Percentiles rank a stretch among this genome's conserved stretches.
Evolutionary conservation across 306 rosid species (phyloP).

Genomic region (Cucurbita moschata): DNA sequence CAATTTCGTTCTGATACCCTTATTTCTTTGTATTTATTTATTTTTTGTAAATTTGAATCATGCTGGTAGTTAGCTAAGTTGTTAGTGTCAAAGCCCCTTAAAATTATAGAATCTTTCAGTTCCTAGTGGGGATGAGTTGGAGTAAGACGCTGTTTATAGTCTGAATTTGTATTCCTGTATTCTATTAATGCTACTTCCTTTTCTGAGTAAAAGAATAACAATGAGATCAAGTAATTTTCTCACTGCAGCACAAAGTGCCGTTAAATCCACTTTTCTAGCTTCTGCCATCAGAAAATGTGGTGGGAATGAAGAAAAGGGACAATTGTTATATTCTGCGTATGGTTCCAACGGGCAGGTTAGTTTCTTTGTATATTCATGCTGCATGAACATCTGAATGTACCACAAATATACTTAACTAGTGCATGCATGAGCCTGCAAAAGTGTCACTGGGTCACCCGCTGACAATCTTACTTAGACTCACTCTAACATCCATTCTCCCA

Average conservation of each 20-base stretch:
- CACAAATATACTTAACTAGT: not conserved
- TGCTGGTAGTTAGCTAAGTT: not conserved
- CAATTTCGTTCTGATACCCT: not conserved
- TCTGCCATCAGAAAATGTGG: constrained; percentile 86
- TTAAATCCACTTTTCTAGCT: constrained; percentile 67
- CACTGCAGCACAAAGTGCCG: constrained; percentile 68
- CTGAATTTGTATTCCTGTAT: not conserved
- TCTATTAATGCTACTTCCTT: not conserved
- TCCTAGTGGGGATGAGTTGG: not conserved
- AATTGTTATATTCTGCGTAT: constrained; percentile 53
- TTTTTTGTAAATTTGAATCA: not conserved
- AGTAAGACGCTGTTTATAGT: not conserved
- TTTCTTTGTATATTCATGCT: not conserved
- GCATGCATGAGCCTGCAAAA: not conserved
- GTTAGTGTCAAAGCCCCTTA: not conserved
- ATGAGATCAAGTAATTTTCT: constrained; percentile 9
- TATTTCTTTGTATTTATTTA: not conserved
- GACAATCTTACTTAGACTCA: not conserved
- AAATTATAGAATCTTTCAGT: not conserved
- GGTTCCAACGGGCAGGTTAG: constrained; percentile 92
- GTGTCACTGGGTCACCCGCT: not conserved
- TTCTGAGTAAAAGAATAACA: not conserved
- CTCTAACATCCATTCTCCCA: not conserved
- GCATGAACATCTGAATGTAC: not conserved
- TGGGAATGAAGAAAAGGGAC: constrained; percentile 89